Base-by-base conservation (phyloP, 345 rosid genomes). In the Noccaea bulbosa region DNA sequence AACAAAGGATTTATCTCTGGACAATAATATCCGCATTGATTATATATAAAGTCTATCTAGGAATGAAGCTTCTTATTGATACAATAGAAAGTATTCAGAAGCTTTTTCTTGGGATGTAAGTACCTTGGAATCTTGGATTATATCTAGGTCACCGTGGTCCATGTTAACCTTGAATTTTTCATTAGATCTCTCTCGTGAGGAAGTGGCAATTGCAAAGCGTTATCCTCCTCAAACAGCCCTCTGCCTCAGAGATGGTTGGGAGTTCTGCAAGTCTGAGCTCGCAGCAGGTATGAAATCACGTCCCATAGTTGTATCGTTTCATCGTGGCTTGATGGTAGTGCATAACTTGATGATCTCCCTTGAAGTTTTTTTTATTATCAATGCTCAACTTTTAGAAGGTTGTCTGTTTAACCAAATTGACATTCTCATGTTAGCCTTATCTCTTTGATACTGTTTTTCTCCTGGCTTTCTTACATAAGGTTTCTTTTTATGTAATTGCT, bases 171-270 rank as follows among this genome's bases (percentile, higher is more conserved):
- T 44, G 57, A 60, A 11, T 24, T 58, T 76, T 67, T 74, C 64
- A 75, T 70, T 75, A 93, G 98, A 91, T 86, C 91, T 93, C 64
- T 83, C 92, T 38, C 89, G 91, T 32, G 98, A 93, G 78, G 97
- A 86, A 80, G 60, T 89, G 33, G 81, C 88, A 66, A 80, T 89
- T 68, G 90, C 97, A 16, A 87, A 88, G 83, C 90, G 88, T 69
- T 93, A 89, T 86, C 98, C 98, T 65, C 77, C 92, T 33, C 87
- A 85, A 11, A 72, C 94, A 17, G 88, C 96, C 38, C 70, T 87
- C 85, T 93, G 98, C 84, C 80, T 93, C 61, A 84, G 96, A 84
- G 91, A 87, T 80, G 98, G 98, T 67, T 91, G 96, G 97, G 98
- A 93, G 79, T 82, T 93, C 69, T 91, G 91, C 83, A 89, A 81